Conservation (phyloP, 352 stramenopile genomes). For the Pythium plurisporium region DNA sequence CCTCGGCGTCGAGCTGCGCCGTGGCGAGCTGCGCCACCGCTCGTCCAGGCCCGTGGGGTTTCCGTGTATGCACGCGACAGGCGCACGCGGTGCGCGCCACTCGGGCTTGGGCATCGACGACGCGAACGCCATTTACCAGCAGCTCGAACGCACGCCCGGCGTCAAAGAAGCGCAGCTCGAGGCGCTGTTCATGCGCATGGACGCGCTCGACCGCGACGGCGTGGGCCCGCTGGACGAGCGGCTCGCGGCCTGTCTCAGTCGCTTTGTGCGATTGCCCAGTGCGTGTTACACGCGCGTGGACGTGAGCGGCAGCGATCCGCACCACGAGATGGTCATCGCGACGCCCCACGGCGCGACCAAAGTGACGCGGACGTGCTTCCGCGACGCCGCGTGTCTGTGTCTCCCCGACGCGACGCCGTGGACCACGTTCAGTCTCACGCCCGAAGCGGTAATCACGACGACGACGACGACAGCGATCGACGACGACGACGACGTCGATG, state of each 20-base stretch:
- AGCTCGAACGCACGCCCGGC: constrained; percentile 33
- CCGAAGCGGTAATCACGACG: constrained; percentile 3
- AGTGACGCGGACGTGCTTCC: constrained; percentile 40
- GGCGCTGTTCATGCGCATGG: constrained; percentile 49
- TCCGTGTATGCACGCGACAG: constrained; percentile 59
- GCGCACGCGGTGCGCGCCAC: constrained; percentile 53
- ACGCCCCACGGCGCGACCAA: constrained; percentile 6
- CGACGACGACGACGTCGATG: constrained; percentile 4
- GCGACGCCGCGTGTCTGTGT: constrained; percentile 39
- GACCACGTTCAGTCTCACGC: constrained; percentile 38
- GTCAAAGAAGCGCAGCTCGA: constrained; percentile 41
- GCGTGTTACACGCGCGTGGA: constrained; percentile 44
- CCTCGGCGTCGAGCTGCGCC: constrained; percentile 61
- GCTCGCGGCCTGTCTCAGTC: constrained; percentile 35
- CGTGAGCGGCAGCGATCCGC: constrained; percentile 50
- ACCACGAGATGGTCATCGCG: constrained; percentile 38
- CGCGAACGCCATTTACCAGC: constrained; percentile 50
- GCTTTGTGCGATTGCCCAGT: constrained; percentile 36
- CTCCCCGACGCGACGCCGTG: constrained; percentile 46
- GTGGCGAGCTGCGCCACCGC: constrained; percentile 63
- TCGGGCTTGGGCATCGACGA: constrained; percentile 74
- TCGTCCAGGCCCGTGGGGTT: constrained; percentile 28
- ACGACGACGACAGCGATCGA: not conserved
- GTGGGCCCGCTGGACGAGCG: constrained; percentile 53
- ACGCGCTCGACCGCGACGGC: constrained; percentile 53